These are phyloP conservation scores for Mycena amicta DNA, from an alignment of 768 basidiomycete genomes.

Conservation along the genomic window DNA sequence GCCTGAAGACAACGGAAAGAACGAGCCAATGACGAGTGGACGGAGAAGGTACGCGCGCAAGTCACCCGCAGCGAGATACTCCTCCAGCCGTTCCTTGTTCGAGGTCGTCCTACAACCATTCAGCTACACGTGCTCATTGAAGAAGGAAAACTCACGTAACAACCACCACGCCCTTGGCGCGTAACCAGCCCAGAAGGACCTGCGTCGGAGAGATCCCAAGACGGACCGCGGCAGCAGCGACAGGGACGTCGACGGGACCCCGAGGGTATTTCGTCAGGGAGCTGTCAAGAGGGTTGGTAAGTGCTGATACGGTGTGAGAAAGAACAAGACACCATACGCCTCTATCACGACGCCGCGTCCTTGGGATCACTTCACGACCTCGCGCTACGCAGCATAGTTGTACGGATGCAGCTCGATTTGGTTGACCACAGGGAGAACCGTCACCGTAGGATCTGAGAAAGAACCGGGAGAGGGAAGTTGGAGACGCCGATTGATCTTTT, in stretches of 20 bases:
- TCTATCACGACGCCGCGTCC: conserved; percentile 49
- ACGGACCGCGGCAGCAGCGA: conserved; percentile 41
- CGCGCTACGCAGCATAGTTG: conserved; percentile 45
- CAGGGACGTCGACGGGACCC: conserved; percentile 49
- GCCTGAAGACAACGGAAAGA: too few relatives aligned
- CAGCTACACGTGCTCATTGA: neutral
- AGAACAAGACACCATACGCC: conserved; percentile 43
- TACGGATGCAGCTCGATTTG: conserved; percentile 55
- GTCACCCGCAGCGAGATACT: conserved; percentile 48
- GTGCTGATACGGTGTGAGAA: neutral
- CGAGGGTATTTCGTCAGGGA: conserved; percentile 44
- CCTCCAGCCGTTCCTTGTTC: conserved; percentile 45
- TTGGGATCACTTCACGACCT: conserved; percentile 42
- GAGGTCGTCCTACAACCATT: conserved; percentile 37
- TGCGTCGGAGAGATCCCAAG: conserved; percentile 49
- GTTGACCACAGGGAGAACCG: conserved; percentile 36
- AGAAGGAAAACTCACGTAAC: conserved; percentile 40
- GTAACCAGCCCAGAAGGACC: conserved; percentile 52
- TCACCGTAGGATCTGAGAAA: conserved; percentile 34
- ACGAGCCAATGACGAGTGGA: too few relatives aligned
- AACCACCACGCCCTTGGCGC: conserved; percentile 48
- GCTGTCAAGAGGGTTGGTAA: conserved; percentile 19
- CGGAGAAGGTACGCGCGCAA: conserved; percentile 40
- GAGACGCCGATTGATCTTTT: conserved; percentile 61
- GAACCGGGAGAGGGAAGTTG: conserved; percentile 41